Conservation (phyloP, 2,329 filamentous ascomycete species). For the Cordyceps tenuipes region DNA sequence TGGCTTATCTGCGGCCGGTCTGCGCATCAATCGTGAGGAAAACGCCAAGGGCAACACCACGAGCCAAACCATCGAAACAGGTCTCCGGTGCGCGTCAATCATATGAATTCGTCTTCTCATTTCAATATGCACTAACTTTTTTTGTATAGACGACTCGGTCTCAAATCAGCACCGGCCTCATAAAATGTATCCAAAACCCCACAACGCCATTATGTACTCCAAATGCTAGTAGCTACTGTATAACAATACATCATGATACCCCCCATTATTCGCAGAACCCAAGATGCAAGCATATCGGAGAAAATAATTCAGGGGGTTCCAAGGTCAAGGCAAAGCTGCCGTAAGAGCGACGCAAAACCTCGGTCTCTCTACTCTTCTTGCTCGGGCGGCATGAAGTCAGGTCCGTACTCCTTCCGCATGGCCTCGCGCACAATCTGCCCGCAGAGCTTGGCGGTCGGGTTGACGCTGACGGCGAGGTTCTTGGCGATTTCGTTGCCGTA, state of each 20-base stretch:
- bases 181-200: neutral
- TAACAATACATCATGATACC: conserved; percentile 7
- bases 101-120: neutral
- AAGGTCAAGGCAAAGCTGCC: neutral
- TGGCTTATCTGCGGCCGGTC: conserved; percentile 45
- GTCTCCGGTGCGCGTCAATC: conserved; percentile 28
- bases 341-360: neutral
- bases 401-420: conserved; percentile 59
- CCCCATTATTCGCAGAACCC: neutral
- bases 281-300: neutral
- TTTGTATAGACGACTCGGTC: conserved; percentile 24
- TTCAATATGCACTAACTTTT: conserved; percentile 3
- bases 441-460: conserved; percentile 62
- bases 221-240: conserved; percentile 9
- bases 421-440: conserved; percentile 61
- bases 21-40: conserved; percentile 52
- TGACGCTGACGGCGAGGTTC: conserved; percentile 54
- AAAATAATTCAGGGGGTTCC: neutral
- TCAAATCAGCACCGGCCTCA: conserved; percentile 13
- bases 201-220: conserved; percentile 2
- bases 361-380: conserved; percentile 6
- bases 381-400: conserved; percentile 33
- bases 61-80: conserved; percentile 40
- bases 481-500: conserved; percentile 60
- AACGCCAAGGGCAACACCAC: conserved; percentile 48